phyloP scores from a whole-genome alignment of 352 stramenopile genomes.

The Phytophthora sp. region DNA sequence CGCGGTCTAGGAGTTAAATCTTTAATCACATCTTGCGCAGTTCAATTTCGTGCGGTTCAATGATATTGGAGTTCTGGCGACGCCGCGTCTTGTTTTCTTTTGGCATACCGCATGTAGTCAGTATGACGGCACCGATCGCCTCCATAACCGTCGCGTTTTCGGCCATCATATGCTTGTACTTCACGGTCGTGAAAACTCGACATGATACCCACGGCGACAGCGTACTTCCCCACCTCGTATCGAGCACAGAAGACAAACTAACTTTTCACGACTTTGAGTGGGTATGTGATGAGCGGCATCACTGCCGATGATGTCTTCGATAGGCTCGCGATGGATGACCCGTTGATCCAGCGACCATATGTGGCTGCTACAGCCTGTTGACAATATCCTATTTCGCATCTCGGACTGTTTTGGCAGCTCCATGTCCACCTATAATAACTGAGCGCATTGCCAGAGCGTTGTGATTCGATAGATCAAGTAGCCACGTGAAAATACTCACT shows the following conservation, averaged over 20 bases:
- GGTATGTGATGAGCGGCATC: slow-evolving; percentile 1
- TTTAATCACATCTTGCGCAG: neutral
- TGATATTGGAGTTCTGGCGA: neutral
- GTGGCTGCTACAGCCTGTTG: neutral
- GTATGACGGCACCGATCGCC: neutral
- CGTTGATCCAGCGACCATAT: neutral
- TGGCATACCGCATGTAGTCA: slow-evolving; percentile 6
- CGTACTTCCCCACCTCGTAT: slow-evolving; percentile 14
- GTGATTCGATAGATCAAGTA: slow-evolving; percentile 2
- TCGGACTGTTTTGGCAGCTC: too few species aligned
- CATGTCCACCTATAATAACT: neutral
- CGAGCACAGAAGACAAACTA: slow-evolving; percentile 8
- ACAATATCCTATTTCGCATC: too few species aligned
- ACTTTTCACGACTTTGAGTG: slow-evolving; percentile 6
- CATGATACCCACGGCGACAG: slow-evolving; percentile 5
- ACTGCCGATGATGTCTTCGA: slow-evolving; percentile 8
- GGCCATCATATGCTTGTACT: slow-evolving; percentile 17
- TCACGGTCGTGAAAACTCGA: slow-evolving; percentile 6
- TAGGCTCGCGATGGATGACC: neutral
- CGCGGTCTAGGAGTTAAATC: neutral
- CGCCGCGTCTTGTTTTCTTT: slow-evolving; percentile 2
- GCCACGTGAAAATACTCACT: slow-evolving; percentile 6
- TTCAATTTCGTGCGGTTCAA: neutral
- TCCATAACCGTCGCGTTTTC: slow-evolving; percentile 8
- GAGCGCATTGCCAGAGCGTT: neutral